phyloP scores from a whole-genome alignment of 352 stramenopile species.

The Globisporangium paddicum region DNA sequence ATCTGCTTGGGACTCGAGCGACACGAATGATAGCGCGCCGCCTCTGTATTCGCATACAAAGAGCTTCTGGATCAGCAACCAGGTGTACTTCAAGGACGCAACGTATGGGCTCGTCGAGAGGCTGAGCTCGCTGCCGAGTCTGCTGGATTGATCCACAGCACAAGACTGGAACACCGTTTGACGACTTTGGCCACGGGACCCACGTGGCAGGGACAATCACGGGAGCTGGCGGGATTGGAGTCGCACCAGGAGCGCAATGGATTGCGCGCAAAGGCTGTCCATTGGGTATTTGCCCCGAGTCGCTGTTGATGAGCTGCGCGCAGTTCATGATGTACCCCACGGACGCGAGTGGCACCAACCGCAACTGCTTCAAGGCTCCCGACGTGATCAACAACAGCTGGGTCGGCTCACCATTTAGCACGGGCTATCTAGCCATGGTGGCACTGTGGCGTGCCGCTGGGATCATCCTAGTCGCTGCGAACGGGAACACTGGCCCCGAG shows the following conservation, averaged over 20 bases:
- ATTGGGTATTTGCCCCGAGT: neutral
- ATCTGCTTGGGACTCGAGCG: neutral
- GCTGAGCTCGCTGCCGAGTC: slow-evolving; percentile 7
- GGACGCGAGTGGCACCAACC: slow-evolving; percentile 7
- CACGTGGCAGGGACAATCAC: slow-evolving; percentile 12
- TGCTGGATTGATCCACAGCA: slow-evolving; percentile 4
- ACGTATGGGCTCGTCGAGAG: slow-evolving; percentile 21
- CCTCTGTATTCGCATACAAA: neutral
- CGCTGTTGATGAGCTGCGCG: slow-evolving; percentile 13
- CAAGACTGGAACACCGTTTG: slow-evolving; percentile 7
- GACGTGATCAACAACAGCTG: slow-evolving; percentile 26
- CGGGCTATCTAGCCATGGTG: neutral
- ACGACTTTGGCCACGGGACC: slow-evolving; percentile 21
- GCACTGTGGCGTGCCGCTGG: neutral
- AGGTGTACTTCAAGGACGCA: slow-evolving; percentile 23
- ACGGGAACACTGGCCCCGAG: neutral
- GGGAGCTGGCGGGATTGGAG: slow-evolving; percentile 15
- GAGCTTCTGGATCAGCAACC: slow-evolving; percentile 28
- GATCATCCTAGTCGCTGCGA: neutral
- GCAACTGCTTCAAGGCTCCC: slow-evolving; percentile 20
- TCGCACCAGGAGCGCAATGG: slow-evolving; percentile 22
- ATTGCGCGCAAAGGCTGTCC: slow-evolving; percentile 19
- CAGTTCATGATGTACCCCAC: slow-evolving; percentile 27
- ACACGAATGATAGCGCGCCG: too few species aligned
- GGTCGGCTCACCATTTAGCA: neutral